Percentiles rank a stretch among this genome's conserved stretches.
These are phyloP conservation scores for Albatrellus sp. DNA, from an alignment of 1,284 basidiomycete species.

Conservation along the genomic window DNA sequence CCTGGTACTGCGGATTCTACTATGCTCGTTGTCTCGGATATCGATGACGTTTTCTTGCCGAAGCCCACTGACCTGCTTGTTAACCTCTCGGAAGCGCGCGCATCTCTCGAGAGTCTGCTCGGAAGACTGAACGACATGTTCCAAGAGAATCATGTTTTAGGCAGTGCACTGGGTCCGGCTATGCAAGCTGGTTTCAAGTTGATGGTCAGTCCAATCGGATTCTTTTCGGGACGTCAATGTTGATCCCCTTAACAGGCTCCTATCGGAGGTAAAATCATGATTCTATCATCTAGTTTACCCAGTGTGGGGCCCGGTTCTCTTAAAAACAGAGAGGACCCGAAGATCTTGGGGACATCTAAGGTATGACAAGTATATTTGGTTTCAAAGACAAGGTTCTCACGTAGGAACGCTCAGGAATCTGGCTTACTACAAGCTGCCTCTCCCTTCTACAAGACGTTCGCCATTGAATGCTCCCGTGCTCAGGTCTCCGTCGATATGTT, in stretches of 20 bases:
- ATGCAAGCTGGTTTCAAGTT: conserved; percentile 95
- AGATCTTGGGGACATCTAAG: conserved; percentile 91
- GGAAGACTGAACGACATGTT: conserved; percentile 91
- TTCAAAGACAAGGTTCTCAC: conserved; percentile 2
- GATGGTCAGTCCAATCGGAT: conserved; percentile 39
- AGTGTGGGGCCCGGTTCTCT: conserved; percentile 84
- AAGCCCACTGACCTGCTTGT: conserved; percentile 93
- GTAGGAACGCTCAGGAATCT: conserved; percentile 50
- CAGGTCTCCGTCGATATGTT: conserved; percentile 99
- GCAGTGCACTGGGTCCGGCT: conserved; percentile 92
- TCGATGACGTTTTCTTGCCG: conserved; percentile 95
- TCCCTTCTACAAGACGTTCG: conserved; percentile 97
- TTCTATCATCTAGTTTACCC: conserved; percentile 81
- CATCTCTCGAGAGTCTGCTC: conserved; percentile 75
- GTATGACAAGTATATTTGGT: conserved; percentile 25
- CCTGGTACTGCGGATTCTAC: conserved; percentile 76
- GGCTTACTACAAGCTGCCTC: conserved; percentile 79
- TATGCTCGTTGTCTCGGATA: conserved; percentile 96
- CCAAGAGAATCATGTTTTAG: conserved; percentile 83
- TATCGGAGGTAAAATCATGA: conserved; percentile 93
- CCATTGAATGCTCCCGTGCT: conserved; percentile 94
- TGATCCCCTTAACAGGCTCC: conserved; percentile 39
- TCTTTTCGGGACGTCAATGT: conserved; percentile 4
- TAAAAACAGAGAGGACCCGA: conserved; percentile 94
- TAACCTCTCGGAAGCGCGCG: conserved; percentile 80